These are phyloP conservation scores for Cerioporus squamosus DNA, from an alignment of 1,284 basidiomycete genomes.

Conservation along the genomic window DNA sequence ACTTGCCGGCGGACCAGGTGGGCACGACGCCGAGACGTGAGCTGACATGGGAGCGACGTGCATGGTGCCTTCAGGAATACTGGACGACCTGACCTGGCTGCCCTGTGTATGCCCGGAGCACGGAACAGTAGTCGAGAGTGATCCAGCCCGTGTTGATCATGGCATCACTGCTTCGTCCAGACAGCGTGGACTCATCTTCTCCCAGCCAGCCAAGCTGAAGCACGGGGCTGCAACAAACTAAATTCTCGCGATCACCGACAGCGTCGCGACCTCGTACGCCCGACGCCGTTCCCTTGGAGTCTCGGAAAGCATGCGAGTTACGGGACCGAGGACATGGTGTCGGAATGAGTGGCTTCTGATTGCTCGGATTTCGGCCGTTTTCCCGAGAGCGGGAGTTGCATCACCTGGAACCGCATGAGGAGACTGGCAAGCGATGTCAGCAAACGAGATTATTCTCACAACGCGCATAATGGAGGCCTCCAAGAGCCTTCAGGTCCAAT, in stretches of 20 bases:
- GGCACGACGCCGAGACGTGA: slow-evolving; percentile 10
- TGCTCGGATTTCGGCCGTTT: neutral
- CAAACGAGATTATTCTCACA: neutral
- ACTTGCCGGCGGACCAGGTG: slow-evolving; percentile 11
- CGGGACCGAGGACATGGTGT: neutral
- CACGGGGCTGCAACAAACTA: neutral
- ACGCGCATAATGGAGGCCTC: neutral
- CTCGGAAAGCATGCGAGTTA: no score
- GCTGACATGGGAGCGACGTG: slow-evolving; percentile 4
- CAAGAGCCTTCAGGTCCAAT: neutral
- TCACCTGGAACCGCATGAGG: neutral
- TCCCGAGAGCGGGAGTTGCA: neutral
- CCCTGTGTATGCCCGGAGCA: neutral
- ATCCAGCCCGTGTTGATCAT: slow-evolving; percentile 9
- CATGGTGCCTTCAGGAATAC: neutral
- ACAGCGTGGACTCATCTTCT: neutral
- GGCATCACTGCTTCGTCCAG: neutral
- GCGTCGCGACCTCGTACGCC: neutral
- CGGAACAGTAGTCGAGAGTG: neutral
- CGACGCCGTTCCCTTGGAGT: neutral
- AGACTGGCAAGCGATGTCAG: neutral
- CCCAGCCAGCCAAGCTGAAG: neutral
- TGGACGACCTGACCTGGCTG: no score
- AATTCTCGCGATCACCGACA: slow-evolving; percentile 23
- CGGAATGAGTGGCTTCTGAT: neutral